Percentiles rank a stretch among this genome's conserved stretches.
phyloP scores from a whole-genome alignment of 2,329 filamentous ascomycete species.

The Epichloe uncinata region DNA sequence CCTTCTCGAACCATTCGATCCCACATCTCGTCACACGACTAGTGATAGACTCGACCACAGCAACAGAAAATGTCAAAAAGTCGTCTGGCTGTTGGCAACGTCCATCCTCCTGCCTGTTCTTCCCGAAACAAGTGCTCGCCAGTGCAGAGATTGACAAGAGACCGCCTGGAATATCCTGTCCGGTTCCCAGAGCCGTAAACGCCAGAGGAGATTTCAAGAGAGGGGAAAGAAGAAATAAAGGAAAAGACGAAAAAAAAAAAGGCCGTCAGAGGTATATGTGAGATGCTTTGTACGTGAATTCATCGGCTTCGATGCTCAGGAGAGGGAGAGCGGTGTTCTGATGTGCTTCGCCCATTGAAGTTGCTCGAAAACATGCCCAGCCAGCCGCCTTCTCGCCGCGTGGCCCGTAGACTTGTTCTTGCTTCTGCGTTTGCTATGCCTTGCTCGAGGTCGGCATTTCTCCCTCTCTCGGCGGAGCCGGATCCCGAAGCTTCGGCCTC shows the following conservation, averaged over 20 bases:
- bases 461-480: conserved; percentile 16
- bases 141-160: neutral
- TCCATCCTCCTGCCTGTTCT: too few species aligned
- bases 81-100: neutral
- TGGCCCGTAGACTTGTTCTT: conserved; percentile 8
- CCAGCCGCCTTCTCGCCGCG: conserved; percentile 22
- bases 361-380: conserved; percentile 24
- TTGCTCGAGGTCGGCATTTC: conserved; percentile 30
- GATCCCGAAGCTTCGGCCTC: conserved; percentile 21
- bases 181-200: neutral
- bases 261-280: neutral
- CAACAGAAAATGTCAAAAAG: neutral
- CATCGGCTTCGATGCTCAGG: conserved; percentile 12
- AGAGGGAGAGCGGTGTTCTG: conserved; percentile 12
- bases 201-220: neutral
- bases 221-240: neutral
- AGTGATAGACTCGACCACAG: neutral
- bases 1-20: too few species aligned
- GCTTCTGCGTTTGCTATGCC: conserved; percentile 18
- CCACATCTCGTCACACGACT: neutral
- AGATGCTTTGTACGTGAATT: neutral
- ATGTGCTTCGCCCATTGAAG: conserved; percentile 8
- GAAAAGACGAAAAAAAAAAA: neutral
- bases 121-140: neutral
- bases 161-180: neutral